phyloP scores from a whole-genome alignment of 257 asterid species.

The Solanum chilense region DNA sequence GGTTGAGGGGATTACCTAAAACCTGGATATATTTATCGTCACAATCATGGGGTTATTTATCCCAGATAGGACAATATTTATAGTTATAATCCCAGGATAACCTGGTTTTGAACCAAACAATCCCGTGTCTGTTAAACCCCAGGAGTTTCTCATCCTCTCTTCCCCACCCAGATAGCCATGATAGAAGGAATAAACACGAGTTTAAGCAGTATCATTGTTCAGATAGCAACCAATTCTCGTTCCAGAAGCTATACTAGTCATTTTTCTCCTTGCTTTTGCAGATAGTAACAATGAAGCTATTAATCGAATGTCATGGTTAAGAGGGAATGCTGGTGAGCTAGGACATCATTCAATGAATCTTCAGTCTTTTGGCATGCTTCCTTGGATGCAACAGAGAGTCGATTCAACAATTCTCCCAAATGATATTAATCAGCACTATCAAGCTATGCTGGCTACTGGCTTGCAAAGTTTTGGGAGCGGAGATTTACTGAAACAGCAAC shows the following conservation, averaged over 20 bases:
- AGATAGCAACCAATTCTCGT: not conserved
- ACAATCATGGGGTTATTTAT: not conserved
- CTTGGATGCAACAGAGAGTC: slow-evolving; percentile 81
- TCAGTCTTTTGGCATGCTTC: slow-evolving; percentile 63
- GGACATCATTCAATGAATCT: slow-evolving; percentile 60
- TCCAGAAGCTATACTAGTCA: not conserved
- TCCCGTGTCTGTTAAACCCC: not conserved
- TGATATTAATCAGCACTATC: slow-evolving; percentile 78
- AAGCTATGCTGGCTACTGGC: slow-evolving; percentile 65
- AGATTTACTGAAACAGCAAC: slow-evolving; percentile 58
- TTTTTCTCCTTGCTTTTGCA: slow-evolving; percentile 13
- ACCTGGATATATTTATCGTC: not conserved
- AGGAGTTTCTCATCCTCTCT: not conserved
- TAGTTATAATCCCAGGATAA: not conserved
- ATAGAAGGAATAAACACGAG: not conserved
- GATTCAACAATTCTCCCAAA: slow-evolving; percentile 52
- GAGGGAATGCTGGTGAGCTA: slow-evolving; percentile 68
- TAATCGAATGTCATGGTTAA: slow-evolving; percentile 76
- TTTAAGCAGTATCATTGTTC: not conserved
- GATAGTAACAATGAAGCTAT: slow-evolving; percentile 60
- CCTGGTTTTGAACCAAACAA: not conserved
- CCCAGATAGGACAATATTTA: not conserved
- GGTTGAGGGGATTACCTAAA: not conserved
- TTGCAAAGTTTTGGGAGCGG: slow-evolving; percentile 51
- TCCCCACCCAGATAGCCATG: not conserved